These are phyloP conservation scores for Diplodia intermedia DNA, from an alignment of 2,329 filamentous ascomycete genomes.

Conservation along the genomic window DNA sequence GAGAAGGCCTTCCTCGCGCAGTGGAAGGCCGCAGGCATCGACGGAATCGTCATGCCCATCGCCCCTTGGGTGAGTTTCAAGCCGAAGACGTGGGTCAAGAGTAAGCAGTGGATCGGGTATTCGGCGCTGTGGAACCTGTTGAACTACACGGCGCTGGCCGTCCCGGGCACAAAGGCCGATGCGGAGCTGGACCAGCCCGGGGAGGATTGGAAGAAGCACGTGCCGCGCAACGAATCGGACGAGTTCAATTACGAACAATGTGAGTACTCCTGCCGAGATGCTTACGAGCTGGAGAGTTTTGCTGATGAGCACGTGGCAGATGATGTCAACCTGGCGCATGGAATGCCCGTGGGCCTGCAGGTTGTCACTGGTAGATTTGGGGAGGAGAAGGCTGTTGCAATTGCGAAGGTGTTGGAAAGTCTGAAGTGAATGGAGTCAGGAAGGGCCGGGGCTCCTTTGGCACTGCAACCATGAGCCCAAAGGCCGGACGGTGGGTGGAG, in stretches of 20 bases:
- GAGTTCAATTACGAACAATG: constrained; percentile 31
- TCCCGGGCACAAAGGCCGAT: constrained; percentile 31
- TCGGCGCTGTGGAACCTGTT: constrained; percentile 44
- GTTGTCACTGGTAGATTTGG: constrained; percentile 36
- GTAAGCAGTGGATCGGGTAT: constrained; percentile 42
- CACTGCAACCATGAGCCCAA: too few species aligned
- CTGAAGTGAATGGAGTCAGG: constrained; percentile 9
- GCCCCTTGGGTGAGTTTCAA: constrained; percentile 36
- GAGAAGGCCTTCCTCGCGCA: constrained; percentile 33
- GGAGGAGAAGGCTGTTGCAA: constrained; percentile 36
- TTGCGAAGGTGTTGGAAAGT: constrained; percentile 35
- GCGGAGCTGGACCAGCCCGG: constrained; percentile 22
- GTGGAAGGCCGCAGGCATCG: constrained; percentile 33
- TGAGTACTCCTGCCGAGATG: not conserved
- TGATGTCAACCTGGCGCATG: constrained; percentile 35
- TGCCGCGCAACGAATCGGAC: constrained; percentile 28
- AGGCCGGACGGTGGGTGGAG: not conserved
- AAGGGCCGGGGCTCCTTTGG: not conserved
- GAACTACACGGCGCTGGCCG: constrained; percentile 33
- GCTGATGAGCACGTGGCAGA: constrained; percentile 31
- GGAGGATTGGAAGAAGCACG: constrained; percentile 1
- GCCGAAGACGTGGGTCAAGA: constrained; percentile 37
- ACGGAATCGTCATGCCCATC: constrained; percentile 35
- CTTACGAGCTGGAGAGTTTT: not conserved
- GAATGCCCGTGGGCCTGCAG: constrained; percentile 37